These are phyloP conservation scores for Epichloe uncinata DNA, from an alignment of 2,329 filamentous ascomycete genomes.

Conservation along the genomic window DNA sequence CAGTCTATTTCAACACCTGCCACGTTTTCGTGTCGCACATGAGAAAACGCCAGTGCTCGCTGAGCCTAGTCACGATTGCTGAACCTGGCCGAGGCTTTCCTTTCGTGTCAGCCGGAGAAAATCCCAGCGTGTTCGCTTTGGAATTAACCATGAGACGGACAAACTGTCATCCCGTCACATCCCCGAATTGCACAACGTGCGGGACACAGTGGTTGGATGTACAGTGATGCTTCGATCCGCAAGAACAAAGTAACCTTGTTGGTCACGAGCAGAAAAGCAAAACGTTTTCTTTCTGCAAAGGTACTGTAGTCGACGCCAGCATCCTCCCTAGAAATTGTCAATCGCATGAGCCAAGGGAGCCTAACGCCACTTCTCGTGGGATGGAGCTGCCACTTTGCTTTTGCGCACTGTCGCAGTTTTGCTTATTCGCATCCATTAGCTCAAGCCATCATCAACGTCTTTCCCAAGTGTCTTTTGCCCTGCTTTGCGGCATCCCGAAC, in stretches of 20 bases:
- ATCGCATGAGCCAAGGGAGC: neutral
- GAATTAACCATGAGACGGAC: neutral
- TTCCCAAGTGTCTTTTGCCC: conserved; percentile 2
- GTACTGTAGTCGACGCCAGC: neutral
- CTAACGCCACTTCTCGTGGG: conserved; percentile 1
- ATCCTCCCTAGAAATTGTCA: neutral
- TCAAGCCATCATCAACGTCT: conserved; percentile 1
- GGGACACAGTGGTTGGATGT: neutral
- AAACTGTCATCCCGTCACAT: neutral
- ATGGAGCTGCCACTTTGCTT: conserved; percentile 5
- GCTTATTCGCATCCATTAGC: conserved; percentile 3
- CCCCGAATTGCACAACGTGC: neutral
- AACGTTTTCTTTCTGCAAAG: neutral
- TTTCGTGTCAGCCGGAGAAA: neutral
- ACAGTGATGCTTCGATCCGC: neutral
- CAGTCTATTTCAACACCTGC: no score
- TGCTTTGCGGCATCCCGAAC: conserved; percentile 2
- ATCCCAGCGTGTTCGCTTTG: neutral
- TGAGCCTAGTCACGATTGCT: neutral
- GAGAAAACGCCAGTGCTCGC: neutral
- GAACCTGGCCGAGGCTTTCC: neutral
- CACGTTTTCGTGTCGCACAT: neutral
- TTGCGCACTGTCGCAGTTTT: conserved; percentile 5
- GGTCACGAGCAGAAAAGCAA: neutral
- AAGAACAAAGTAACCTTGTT: neutral